Conservation (phyloP, 1,284 basidiomycete genomes). For the Porogramme epimiltina region DNA sequence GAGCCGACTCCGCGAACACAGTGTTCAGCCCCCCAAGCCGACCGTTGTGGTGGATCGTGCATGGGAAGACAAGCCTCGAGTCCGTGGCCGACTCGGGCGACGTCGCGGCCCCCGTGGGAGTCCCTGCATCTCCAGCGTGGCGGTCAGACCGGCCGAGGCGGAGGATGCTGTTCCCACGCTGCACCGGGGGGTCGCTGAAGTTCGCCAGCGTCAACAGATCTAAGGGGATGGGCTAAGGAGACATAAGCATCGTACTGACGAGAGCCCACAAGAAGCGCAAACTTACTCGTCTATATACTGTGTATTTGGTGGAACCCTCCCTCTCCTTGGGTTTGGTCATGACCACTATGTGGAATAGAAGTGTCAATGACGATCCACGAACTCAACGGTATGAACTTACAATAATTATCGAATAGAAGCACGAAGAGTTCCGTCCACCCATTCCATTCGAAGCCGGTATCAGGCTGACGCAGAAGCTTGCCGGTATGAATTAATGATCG, state of each 20-base stretch:
- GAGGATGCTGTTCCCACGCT: slow-evolving; percentile 62
- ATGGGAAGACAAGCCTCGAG: slow-evolving; percentile 77
- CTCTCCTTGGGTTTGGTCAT: slow-evolving; percentile 83
- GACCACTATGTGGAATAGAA: slow-evolving; percentile 59
- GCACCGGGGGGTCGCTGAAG: slow-evolving; percentile 76
- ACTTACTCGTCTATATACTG: slow-evolving; percentile 77
- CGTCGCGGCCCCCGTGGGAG: slow-evolving; percentile 37
- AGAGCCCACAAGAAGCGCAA: background rate
- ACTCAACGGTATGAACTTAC: slow-evolving; percentile 46
- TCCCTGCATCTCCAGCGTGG: slow-evolving; percentile 33
- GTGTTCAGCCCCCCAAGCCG: slow-evolving; percentile 81
- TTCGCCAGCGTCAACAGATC: slow-evolving; percentile 82
- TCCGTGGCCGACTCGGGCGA: slow-evolving; percentile 56
- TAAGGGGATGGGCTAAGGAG: slow-evolving; percentile 79
- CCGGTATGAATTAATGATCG: slow-evolving; percentile 84
- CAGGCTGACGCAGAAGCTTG: slow-evolving; percentile 81
- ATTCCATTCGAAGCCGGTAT: slow-evolving; percentile 79
- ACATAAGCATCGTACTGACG: background rate
- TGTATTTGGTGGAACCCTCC: slow-evolving; percentile 73
- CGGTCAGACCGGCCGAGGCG: slow-evolving; percentile 41
- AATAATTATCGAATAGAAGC: slow-evolving; percentile 90
- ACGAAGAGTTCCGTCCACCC: slow-evolving; percentile 88
- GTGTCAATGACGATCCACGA: background rate
- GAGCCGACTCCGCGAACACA: slow-evolving; percentile 81
- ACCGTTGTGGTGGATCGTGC: slow-evolving; percentile 84